Evolutionary conservation across 1,284 basidiomycete species (phyloP).

Genomic region (Coniferiporia sulphurascens): DNA sequence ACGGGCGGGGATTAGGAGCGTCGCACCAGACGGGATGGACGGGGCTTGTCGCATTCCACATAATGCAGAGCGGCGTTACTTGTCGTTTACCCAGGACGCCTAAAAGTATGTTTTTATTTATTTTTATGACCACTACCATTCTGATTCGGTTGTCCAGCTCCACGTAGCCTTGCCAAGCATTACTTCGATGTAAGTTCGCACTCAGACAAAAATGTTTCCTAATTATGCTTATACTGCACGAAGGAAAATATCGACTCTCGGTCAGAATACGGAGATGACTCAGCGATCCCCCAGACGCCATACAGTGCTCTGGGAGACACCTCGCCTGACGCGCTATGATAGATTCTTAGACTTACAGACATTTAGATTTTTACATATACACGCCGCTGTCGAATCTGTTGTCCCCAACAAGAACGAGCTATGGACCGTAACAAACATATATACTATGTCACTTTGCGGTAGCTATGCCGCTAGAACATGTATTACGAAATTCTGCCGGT

Average conservation of each 20-base stretch:
- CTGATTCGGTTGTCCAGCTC: constrained; percentile 48
- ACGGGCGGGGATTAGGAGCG: constrained; percentile 87
- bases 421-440: neutral
- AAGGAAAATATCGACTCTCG: constrained; percentile 69
- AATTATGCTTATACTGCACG: neutral
- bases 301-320: constrained; percentile 68
- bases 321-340: constrained; percentile 68
- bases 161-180: constrained; percentile 81
- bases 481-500: neutral
- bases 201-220: neutral
- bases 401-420: neutral
- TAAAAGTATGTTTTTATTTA: constrained; percentile 54
- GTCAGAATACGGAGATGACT: constrained; percentile 68
- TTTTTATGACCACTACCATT: constrained; percentile 23
- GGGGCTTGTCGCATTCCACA: constrained; percentile 88
- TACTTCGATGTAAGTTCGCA: constrained; percentile 82
- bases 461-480: neutral
- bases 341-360: neutral
- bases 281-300: constrained; percentile 55
- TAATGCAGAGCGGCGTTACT: constrained; percentile 79
- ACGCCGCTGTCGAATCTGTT: neutral
- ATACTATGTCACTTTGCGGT: neutral
- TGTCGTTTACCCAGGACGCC: constrained; percentile 87
- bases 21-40: constrained; percentile 99
- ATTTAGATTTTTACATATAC: neutral